Evolutionary conservation across 495 filamentous ascomycete species (phyloP), one percentile per base, ranked within the genome.

Genomic region (Penicillium canescens): DNA sequence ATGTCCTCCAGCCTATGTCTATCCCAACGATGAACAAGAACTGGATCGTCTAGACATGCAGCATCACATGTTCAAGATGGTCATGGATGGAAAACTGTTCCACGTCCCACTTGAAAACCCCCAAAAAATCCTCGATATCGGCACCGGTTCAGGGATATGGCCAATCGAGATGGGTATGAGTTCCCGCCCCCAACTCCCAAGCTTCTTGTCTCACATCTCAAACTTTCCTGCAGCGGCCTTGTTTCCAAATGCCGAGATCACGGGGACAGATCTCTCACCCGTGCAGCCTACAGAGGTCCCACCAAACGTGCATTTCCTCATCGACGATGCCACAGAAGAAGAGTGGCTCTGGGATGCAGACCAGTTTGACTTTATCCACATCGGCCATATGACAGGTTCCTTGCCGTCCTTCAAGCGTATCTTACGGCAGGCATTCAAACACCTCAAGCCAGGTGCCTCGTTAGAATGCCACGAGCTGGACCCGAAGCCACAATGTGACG

Each of bases 141-240:
- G 85, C 31, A 84, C 80, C 13, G 87, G 83, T 6, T 89, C 86
- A 8, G 88, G 88, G 3, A 89, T 85, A 50, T 89, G 86, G 86
- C 80, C 85, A 6, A 86, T 89, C 38, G 85, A 86, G 59, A 74
- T 85, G 77, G 73, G 65, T 80, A 69, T 37, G 69, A 31, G 61
- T 63, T 26, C 53, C 40, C 36, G 1, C 46, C 6, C 35, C 48
- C 28, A 31, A 8, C 24, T 31, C 6, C 47, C 10, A 64, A 53
- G n/a, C 57, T 55, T 54, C 37, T 60, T 26, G 66, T 62, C n/a
- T 66, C 54, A 37, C 41, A 47, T 38, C 40, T 28, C 40, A 41
- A 41, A 33, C 38, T 46, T 16, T 34, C 40, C 16, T 50, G 31
- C 49, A 78, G 75, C 77, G 10, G 61, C 77, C 45, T 44, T 78